These are phyloP conservation scores for Tuber borchii DNA, from an alignment of 495 filamentous ascomycete genomes.

Conservation along the genomic window DNA sequence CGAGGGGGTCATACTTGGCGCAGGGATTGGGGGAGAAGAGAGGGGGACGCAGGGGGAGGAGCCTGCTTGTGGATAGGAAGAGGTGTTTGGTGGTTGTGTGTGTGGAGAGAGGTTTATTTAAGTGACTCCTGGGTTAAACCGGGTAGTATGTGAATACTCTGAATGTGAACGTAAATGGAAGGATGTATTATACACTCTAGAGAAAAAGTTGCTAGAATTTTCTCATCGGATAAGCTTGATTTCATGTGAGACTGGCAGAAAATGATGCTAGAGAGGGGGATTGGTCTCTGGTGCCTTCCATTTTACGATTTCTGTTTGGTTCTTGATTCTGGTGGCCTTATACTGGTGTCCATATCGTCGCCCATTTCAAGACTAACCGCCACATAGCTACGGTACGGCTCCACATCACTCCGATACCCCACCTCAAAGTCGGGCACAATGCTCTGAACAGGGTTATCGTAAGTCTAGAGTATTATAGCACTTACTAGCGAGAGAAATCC, in stretches of 20 bases:
- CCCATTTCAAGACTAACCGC: background rate
- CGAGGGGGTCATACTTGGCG: conserved; percentile 85
- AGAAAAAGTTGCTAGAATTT: background rate
- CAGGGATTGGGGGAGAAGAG: conserved; percentile 58
- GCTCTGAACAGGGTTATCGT: background rate
- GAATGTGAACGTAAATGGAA: background rate
- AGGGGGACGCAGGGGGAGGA: conserved; percentile 48
- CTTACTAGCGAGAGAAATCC: background rate
- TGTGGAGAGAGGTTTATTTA: background rate
- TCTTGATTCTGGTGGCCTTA: background rate
- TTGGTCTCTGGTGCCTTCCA: background rate
- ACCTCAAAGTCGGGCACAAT: background rate
- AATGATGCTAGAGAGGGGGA: background rate
- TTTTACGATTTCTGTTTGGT: background rate
- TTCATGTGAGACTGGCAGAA: background rate
- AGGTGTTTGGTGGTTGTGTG: background rate
- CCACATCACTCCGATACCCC: background rate
- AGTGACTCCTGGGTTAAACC: background rate
- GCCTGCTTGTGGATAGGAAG: conserved; percentile 46
- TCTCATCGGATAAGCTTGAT: background rate
- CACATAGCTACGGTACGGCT: background rate
- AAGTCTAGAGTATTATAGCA: background rate
- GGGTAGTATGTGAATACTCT: background rate
- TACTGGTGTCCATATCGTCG: no score
- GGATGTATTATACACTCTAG: background rate